Evolutionary conservation across 2,329 filamentous ascomycete genomes (phyloP).

Genomic region (Didymella sp.): DNA sequence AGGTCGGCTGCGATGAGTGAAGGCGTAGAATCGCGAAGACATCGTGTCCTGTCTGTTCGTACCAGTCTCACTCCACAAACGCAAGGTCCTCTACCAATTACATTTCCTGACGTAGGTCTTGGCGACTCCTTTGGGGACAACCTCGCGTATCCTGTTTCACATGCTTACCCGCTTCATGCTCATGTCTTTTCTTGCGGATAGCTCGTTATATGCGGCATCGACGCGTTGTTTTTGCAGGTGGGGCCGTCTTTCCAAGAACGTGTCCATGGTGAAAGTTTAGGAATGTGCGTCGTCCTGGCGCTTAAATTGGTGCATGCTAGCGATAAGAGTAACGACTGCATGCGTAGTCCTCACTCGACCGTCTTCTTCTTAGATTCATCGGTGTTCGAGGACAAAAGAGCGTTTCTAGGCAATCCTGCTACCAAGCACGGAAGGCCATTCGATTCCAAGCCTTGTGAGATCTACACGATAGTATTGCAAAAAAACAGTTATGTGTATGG

Average conservation of each 20-base stretch:
- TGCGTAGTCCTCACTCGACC: not conserved
- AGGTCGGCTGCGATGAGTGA: not conserved
- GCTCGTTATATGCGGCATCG: not conserved
- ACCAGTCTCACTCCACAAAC: not conserved
- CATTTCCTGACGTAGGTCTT: conserved; percentile 4
- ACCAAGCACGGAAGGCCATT: too few species aligned
- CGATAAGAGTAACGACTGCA: not conserved
- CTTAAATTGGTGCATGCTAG: not conserved
- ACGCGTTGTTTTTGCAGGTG: not conserved
- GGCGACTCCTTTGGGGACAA: not conserved
- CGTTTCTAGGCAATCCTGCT: not conserved
- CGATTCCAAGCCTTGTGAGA: not conserved
- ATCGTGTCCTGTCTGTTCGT: not conserved
- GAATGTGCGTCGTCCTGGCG: not conserved
- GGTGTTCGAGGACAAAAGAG: not conserved
- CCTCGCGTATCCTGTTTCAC: not conserved
- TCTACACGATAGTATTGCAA: not conserved
- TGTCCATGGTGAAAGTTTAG: too few species aligned
- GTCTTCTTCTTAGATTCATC: not conserved
- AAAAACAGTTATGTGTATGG: not conserved
- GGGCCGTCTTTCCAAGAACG: not conserved
- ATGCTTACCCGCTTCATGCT: not conserved
- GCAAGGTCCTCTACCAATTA: not conserved
- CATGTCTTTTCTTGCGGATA: not conserved
- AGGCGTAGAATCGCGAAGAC: not conserved